Percentiles rank a stretch among this genome's conserved stretches.
phyloP scores from a whole-genome alignment of 2,329 filamentous ascomycete genomes.

The Bisporella sp. region DNA sequence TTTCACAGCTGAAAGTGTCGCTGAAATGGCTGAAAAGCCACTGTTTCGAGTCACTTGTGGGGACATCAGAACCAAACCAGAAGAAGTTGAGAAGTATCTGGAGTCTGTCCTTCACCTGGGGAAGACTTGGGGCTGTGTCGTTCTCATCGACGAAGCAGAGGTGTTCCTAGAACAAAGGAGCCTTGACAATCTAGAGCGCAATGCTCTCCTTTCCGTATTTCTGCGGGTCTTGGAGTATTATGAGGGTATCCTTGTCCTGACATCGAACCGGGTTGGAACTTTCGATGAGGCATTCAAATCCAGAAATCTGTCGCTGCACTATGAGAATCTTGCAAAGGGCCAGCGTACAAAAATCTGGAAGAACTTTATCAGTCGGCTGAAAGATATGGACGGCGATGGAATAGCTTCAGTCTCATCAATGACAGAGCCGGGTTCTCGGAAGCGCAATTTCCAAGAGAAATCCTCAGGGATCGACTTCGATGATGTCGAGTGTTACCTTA shows the following conservation, averaged over 20 bases:
- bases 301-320: constrained; percentile 26
- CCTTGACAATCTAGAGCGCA: constrained; percentile 4
- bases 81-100: constrained; percentile 48
- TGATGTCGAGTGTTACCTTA: neutral
- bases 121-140: constrained; percentile 5
- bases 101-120: constrained; percentile 11
- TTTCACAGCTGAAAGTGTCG: constrained; percentile 31
- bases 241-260: constrained; percentile 33
- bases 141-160: neutral
- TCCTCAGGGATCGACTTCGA: neutral
- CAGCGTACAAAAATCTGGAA: neutral
- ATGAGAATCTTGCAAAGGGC: constrained; percentile 4
- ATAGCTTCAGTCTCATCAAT: neutral
- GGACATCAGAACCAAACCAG: constrained; percentile 59
- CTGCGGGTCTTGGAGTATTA: constrained; percentile 35
- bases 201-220: constrained; percentile 19
- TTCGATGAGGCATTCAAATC: constrained; percentile 31
- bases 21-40: constrained; percentile 39
- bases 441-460: neutral
- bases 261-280: constrained; percentile 29
- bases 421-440: too few species aligned
- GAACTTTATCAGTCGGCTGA: neutral
- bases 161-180: constrained; percentile 6
- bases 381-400: neutral
- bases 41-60: constrained; percentile 52